phyloP scores from a whole-genome alignment of 345 rosid species.

The Draba incana region DNA sequence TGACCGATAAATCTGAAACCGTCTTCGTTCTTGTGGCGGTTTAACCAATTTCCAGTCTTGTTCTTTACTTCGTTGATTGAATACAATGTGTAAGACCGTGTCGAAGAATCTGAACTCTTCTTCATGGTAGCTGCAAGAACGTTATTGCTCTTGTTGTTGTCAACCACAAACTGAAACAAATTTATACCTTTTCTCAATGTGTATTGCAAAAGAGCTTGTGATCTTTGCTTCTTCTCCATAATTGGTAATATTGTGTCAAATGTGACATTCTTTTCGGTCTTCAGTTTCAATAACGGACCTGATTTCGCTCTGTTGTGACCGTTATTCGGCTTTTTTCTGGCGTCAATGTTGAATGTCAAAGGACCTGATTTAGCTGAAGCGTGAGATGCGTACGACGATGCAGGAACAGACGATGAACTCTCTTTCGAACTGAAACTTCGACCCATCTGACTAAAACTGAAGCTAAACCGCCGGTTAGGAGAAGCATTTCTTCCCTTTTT shows the following conservation, averaged over 20 bases:
- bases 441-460: conserved; percentile 70
- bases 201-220: conserved; percentile 64
- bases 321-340: conserved; percentile 43
- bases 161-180: conserved; percentile 68
- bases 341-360: conserved; percentile 44
- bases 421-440: conserved; percentile 91
- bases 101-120: conserved; percentile 52
- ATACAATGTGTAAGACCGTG: conserved; percentile 58
- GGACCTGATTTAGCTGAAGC: conserved; percentile 72
- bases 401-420: conserved; percentile 51
- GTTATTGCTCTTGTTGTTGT: conserved; percentile 57
- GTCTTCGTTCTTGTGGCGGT: conserved; percentile 57
- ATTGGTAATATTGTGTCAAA: conserved; percentile 40
- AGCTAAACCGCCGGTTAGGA: conserved; percentile 74
- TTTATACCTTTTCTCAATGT: conserved; percentile 69
- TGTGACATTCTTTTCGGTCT: conserved; percentile 43
- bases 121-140: conserved; percentile 74
- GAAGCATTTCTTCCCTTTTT: conserved; percentile 58
- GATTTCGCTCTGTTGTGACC: conserved; percentile 57
- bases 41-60: conserved; percentile 59
- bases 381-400: conserved; percentile 47
- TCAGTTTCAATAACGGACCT: conserved; percentile 66
- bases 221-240: conserved; percentile 39
- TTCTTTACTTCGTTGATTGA: conserved; percentile 64
- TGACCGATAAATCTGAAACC: conserved; percentile 61